These are phyloP conservation scores for Cryptosporidium ryanae DNA, from an alignment of 169 alveolate genomes.

Conservation along the genomic window DNA sequence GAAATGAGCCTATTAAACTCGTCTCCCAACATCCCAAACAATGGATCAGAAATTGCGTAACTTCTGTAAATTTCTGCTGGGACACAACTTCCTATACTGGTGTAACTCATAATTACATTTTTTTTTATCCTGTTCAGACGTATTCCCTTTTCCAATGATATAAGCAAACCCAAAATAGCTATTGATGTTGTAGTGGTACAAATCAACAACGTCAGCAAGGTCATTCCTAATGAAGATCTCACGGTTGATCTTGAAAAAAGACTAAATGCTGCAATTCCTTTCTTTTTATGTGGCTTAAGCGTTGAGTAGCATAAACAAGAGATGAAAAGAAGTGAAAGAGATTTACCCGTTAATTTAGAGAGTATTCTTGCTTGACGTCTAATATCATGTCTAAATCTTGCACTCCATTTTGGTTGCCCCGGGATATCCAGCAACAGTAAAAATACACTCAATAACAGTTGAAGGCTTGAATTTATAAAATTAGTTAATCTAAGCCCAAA, in stretches of 20 bases:
- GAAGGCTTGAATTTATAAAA: slow-evolving; percentile 81
- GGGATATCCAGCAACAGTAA: slow-evolving; percentile 89
- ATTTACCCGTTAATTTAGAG: slow-evolving; percentile 88
- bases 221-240: slow-evolving; percentile 20
- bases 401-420: slow-evolving; percentile 93
- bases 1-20: slow-evolving; percentile 89
- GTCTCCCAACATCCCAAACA: slow-evolving; percentile 89
- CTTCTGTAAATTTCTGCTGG: slow-evolving; percentile 84
- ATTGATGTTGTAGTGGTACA: slow-evolving; percentile 18
- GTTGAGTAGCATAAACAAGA: slow-evolving; percentile 77
- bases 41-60: slow-evolving; percentile 89
- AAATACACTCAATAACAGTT: slow-evolving; percentile 82
- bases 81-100: slow-evolving; percentile 41
- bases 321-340: slow-evolving; percentile 85
- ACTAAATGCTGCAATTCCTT: background rate
- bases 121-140: slow-evolving; percentile 43
- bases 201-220: slow-evolving; percentile 22
- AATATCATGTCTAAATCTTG: slow-evolving; percentile 85
- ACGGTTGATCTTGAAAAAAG: slow-evolving; percentile 26
- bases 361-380: slow-evolving; percentile 87
- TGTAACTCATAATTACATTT: slow-evolving; percentile 35
- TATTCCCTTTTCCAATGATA: slow-evolving; percentile 48
- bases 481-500: slow-evolving; percentile 80
- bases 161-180: slow-evolving; percentile 39
- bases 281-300: slow-evolving; percentile 70